Conservation (phyloP, 164 flowering plant species). For the Kalanchoe fedtschenkoi region DNA sequence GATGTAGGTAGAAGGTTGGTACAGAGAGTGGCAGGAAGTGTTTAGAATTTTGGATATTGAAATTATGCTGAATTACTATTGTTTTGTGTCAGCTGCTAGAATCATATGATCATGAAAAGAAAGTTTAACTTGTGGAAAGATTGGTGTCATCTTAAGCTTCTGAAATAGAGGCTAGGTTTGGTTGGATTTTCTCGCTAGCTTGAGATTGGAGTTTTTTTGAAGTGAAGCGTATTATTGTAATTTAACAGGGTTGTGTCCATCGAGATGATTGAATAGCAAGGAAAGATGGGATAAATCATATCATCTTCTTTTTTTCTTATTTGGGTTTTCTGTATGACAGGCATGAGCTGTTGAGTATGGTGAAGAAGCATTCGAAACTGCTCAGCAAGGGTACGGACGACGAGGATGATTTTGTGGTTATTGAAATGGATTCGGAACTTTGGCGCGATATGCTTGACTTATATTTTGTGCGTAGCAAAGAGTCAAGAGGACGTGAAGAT, state of each 20-base stretch:
- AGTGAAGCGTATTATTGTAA: not conserved
- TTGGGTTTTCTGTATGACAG: conserved; percentile 21
- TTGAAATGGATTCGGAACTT: conserved; percentile 72
- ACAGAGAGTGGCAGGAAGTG: too few species aligned
- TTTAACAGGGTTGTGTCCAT: too few species aligned
- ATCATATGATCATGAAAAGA: too few species aligned
- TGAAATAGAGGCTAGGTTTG: too few species aligned
- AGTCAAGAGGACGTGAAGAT: conserved; percentile 69
- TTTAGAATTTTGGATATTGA: too few species aligned
- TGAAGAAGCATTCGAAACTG: conserved; percentile 73
- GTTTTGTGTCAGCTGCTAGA: too few species aligned
- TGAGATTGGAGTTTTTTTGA: not conserved
- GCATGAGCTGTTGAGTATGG: conserved; percentile 82
- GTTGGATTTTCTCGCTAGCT: not conserved
- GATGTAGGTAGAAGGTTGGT: too few species aligned
- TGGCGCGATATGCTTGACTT: conserved; percentile 76
- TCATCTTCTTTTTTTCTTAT: not conserved
- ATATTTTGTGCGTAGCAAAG: conserved; percentile 66
- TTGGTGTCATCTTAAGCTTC: not conserved
- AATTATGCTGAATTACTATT: too few species aligned
- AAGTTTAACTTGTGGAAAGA: too few species aligned
- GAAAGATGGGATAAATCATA: too few species aligned
- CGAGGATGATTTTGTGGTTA: conserved; percentile 58
- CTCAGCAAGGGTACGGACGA: conserved; percentile 44
- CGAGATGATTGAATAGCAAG: not conserved